phyloP scores from a whole-genome alignment of 164 flowering plant genomes.

The Houttuynia cordata region DNA sequence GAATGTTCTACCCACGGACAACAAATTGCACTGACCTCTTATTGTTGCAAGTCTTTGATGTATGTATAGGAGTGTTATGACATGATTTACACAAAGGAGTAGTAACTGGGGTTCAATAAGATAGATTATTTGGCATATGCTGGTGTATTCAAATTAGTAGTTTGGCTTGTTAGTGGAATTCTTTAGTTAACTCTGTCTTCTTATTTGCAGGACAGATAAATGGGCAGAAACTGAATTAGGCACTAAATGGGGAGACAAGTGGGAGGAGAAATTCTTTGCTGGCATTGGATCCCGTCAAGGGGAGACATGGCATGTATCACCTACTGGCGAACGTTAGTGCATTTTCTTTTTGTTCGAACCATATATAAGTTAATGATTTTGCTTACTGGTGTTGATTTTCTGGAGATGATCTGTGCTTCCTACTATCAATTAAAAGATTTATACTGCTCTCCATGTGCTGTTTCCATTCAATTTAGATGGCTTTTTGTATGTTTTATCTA shows the following conservation, averaged over 20 bases:
- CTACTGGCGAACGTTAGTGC: no score
- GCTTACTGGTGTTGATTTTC: no score
- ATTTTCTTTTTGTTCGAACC: no score
- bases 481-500: no score
- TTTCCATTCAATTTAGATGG: no score
- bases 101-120: not conserved
- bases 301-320: no score
- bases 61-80: not conserved
- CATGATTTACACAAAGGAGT: not conserved
- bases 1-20: not conserved
- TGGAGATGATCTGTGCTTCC: no score
- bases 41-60: not conserved
- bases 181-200: not conserved
- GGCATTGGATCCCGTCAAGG: constrained; percentile 1
- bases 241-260: constrained; percentile 99
- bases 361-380: no score
- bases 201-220: constrained; percentile 81
- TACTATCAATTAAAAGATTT: no score
- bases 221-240: constrained; percentile 99
- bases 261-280: constrained; percentile 25
- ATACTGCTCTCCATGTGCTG: no score
- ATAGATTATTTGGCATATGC: not conserved
- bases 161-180: not conserved
- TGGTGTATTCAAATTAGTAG: not conserved
- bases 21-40: not conserved